Percentiles rank a stretch among this genome's conserved stretches.
Evolutionary conservation across 768 basidiomycete genomes (phyloP).

Genomic region (Lentinula detonsa): DNA sequence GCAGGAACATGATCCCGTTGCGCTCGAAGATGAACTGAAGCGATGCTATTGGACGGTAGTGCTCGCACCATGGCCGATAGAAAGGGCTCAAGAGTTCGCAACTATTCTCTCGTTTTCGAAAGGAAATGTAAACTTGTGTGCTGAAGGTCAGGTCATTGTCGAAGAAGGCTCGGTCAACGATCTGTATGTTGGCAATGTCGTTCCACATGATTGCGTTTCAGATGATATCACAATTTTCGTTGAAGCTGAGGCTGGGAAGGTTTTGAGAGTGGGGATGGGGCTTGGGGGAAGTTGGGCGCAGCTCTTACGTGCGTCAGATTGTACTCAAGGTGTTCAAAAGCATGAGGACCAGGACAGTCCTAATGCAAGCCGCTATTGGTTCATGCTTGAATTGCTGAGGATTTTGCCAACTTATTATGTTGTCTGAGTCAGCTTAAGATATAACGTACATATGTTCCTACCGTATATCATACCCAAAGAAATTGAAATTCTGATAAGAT

Average conservation of each 20-base stretch:
- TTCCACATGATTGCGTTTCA: constrained; percentile 42
- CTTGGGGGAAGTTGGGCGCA: constrained; percentile 67
- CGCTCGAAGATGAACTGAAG: constrained; percentile 44
- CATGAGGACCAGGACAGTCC: constrained; percentile 14
- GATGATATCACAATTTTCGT: constrained; percentile 60
- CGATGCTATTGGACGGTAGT: constrained; percentile 41
- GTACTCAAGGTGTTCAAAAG: constrained; percentile 7
- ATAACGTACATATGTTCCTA: no score
- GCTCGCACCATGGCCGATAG: constrained; percentile 50
- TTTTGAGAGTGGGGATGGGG: constrained; percentile 49
- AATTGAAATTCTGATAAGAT: neutral
- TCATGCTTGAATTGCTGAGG: constrained; percentile 48
- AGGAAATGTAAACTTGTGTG: constrained; percentile 4
- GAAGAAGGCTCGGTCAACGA: constrained; percentile 4
- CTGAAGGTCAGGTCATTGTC: neutral
- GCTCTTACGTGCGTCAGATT: constrained; percentile 35
- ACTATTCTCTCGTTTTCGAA: constrained; percentile 6
- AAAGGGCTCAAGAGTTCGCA: constrained; percentile 19
- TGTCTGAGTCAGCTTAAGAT: neutral
- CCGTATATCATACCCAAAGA: neutral
- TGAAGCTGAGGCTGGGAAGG: constrained; percentile 34
- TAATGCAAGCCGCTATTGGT: constrained; percentile 40
- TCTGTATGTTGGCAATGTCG: neutral
- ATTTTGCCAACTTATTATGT: constrained; percentile 49
- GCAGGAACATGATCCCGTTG: constrained; percentile 9